phyloP scores from a whole-genome alignment of 192 early-diverging fungal genomes.

The Radiomyces spectabilis region DNA sequence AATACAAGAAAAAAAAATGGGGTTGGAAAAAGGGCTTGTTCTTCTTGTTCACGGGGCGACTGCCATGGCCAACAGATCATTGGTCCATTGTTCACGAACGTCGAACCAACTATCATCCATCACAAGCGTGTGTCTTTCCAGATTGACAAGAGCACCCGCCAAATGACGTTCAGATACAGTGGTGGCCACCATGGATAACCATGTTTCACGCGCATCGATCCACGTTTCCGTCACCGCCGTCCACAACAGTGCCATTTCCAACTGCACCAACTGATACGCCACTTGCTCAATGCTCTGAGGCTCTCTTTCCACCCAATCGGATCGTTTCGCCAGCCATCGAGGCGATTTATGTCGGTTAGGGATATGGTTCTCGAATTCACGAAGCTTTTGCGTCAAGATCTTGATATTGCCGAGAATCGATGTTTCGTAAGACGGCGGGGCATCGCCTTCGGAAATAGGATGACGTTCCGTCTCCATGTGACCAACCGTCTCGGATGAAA shows the following conservation, averaged over 20 bases:
- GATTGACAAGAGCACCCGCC: slow-evolving; percentile 24
- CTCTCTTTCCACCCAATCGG: slow-evolving; percentile 10
- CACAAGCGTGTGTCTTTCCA: slow-evolving; percentile 24
- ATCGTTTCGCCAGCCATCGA: slow-evolving; percentile 18
- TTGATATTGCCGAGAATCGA: slow-evolving; percentile 16
- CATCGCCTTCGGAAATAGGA: neutral
- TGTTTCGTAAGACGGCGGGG: slow-evolving; percentile 27
- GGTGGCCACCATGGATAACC: slow-evolving; percentile 20
- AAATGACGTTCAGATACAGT: slow-evolving; percentile 24
- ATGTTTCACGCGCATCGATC: slow-evolving; percentile 28
- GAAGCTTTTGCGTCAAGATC: slow-evolving; percentile 9
- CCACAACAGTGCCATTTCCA: slow-evolving; percentile 30
- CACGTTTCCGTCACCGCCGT: slow-evolving; percentile 24
- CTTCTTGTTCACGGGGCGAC: no score
- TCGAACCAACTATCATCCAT: slow-evolving; percentile 21
- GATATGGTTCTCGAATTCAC: slow-evolving; percentile 21
- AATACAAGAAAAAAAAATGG: no score
- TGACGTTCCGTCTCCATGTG: neutral
- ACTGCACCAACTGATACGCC: slow-evolving; percentile 24
- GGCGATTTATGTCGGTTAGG: slow-evolving; percentile 25
- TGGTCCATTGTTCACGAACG: slow-evolving; percentile 15
- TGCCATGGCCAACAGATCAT: slow-evolving; percentile 24
- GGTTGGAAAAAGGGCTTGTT: no score
- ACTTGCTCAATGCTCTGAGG: slow-evolving; percentile 26
- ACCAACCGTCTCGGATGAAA: neutral